Percentiles rank a stretch among this genome's conserved stretches.
Conservation (phyloP, 768 basidiomycete species). For the Rhodotorula diobovata region DNA sequence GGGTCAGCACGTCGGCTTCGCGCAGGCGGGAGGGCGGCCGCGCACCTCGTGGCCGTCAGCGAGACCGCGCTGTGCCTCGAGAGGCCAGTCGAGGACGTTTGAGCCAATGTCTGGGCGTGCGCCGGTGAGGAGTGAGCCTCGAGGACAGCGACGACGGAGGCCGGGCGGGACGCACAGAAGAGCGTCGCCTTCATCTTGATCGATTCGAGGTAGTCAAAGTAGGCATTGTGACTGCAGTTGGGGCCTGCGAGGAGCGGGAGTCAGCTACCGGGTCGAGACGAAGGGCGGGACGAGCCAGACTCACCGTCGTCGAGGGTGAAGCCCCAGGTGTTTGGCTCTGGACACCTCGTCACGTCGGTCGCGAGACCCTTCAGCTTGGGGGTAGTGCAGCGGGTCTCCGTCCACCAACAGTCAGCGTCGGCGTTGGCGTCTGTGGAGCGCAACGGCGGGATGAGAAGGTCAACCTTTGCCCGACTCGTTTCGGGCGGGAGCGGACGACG, state of each 20-base stretch:
- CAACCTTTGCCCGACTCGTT: background rate
- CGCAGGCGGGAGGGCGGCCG: slow-evolving; percentile 41
- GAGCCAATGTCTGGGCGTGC: slow-evolving; percentile 36
- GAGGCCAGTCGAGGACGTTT: slow-evolving; percentile 50
- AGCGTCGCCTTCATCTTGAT: slow-evolving; percentile 47
- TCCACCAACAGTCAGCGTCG: slow-evolving; percentile 51
- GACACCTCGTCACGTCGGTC: slow-evolving; percentile 44
- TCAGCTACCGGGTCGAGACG: background rate
- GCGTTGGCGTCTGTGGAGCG: slow-evolving; percentile 31
- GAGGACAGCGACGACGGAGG: background rate
- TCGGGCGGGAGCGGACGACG: too few relatives aligned
- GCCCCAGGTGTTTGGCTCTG: slow-evolving; percentile 48
- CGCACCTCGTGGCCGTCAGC: slow-evolving; percentile 47
- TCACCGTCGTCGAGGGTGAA: slow-evolving; percentile 48
- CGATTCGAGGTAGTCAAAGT: slow-evolving; percentile 47
- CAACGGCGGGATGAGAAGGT: background rate
- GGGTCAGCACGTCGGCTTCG: background rate
- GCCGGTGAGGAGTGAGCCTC: background rate
- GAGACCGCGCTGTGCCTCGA: slow-evolving; percentile 48
- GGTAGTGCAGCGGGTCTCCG: slow-evolving; percentile 42
- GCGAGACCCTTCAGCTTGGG: slow-evolving; percentile 42
- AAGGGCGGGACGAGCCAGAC: background rate
- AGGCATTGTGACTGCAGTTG: slow-evolving; percentile 48
- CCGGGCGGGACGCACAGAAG: slow-evolving; percentile 36
- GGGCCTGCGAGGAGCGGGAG: slow-evolving; percentile 15